phyloP scores from a whole-genome alignment of 345 rosid species.

The Eucalyptus victrix region DNA sequence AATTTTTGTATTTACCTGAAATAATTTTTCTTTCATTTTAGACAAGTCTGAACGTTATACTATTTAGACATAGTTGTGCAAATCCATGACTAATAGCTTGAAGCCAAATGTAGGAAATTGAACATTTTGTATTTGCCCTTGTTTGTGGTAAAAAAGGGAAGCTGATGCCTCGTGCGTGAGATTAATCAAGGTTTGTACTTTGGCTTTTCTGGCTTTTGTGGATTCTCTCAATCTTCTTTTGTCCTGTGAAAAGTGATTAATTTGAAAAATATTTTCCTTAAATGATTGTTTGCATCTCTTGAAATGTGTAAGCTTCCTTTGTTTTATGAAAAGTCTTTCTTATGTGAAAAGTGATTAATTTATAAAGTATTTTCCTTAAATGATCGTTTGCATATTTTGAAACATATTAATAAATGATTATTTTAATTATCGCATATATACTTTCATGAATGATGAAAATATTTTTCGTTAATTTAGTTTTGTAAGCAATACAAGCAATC shows the following conservation, averaged over 20 bases:
- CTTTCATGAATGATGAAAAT: not conserved
- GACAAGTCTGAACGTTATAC: too few species aligned
- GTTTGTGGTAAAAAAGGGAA: not conserved
- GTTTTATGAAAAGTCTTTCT: not conserved
- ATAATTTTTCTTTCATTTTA: too few species aligned
- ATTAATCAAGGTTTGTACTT: not conserved
- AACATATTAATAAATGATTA: not conserved
- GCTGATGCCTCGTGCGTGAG: not conserved
- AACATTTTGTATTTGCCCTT: not conserved
- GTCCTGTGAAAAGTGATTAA: not conserved
- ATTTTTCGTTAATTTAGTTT: too few species aligned
- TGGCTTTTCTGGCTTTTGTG: not conserved
- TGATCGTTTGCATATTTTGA: not conserved
- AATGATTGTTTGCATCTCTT: too few species aligned
- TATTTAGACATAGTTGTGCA: not conserved
- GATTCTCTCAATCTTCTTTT: not conserved
- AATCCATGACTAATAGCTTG: not conserved
- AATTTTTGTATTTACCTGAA: too few species aligned
- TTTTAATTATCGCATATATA: not conserved
- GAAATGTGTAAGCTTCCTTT: too few species aligned
- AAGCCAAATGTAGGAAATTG: not conserved
- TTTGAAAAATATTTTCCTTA: not conserved
- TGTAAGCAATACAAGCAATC: rapidly evolving
- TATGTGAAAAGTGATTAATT: not conserved
- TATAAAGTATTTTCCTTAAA: not conserved